Evolutionary conservation across 768 basidiomycete species (phyloP).

Genomic region (Boletus vinaceobasis): DNA sequence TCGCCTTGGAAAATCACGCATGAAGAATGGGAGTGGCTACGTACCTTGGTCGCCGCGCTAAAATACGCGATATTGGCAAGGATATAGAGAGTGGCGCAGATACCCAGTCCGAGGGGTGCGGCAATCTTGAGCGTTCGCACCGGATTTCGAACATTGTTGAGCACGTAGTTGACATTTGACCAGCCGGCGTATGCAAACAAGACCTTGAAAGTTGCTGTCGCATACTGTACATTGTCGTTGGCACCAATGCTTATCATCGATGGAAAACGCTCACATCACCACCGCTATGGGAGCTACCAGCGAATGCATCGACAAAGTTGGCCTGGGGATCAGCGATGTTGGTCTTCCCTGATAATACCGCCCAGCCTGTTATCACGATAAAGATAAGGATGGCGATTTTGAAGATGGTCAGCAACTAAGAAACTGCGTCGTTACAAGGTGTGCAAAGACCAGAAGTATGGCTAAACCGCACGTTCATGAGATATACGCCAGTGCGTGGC

Average conservation of each 20-base stretch:
- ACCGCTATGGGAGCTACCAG: conserved; percentile 50
- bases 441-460: not conserved
- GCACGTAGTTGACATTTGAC: conserved; percentile 55
- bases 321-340: conserved; percentile 50
- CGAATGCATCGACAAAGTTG: conserved; percentile 57
- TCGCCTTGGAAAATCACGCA: not conserved
- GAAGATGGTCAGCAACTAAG: conserved; percentile 46
- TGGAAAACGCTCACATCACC: conserved; percentile 36
- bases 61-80: conserved; percentile 60
- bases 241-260: not conserved
- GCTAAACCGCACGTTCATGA: conserved; percentile 50
- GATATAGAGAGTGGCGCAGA: conserved; percentile 51
- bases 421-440: conserved; percentile 8
- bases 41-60: conserved; percentile 31
- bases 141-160: conserved; percentile 60
- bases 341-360: conserved; percentile 58
- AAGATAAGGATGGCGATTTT: conserved; percentile 54
- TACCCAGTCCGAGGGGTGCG: conserved; percentile 53
- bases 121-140: conserved; percentile 61
- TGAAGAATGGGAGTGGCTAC: not conserved
- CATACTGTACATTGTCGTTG: conserved; percentile 40
- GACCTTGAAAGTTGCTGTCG: conserved; percentile 63
- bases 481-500: conserved; percentile 42
- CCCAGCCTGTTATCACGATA: conserved; percentile 56
- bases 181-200: conserved; percentile 49